phyloP scores from a whole-genome alignment of 2,329 filamentous ascomycete genomes.

The Ceratocystis harringtonii region DNA sequence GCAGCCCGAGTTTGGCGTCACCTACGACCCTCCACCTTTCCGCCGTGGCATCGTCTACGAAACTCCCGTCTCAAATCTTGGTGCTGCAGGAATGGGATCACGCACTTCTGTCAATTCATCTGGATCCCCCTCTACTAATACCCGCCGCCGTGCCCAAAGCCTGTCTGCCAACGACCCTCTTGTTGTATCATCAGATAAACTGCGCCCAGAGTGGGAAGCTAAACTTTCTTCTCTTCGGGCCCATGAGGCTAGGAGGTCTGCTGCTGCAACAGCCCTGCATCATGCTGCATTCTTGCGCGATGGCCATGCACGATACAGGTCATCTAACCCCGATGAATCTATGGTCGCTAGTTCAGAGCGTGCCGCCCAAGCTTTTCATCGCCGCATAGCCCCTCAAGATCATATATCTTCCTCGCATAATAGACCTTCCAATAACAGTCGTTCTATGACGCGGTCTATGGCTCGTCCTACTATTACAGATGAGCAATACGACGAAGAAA shows the following conservation, averaged over 20 bases:
- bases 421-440: neutral
- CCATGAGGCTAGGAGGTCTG: conserved; percentile 71
- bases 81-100: conserved; percentile 72
- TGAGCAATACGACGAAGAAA: conserved; percentile 89
- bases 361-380: neutral
- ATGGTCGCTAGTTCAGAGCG: neutral
- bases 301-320: conserved; percentile 33
- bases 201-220: conserved; percentile 86
- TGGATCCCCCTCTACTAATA: conserved; percentile 28
- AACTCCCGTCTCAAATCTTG: conserved; percentile 30
- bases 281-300: conserved; percentile 72
- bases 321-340: neutral
- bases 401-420: neutral
- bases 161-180: conserved; percentile 70
- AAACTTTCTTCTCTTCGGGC: conserved; percentile 75
- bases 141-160: conserved; percentile 37
- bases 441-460: no score
- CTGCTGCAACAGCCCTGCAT: conserved; percentile 84
- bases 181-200: conserved; percentile 82
- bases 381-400: neutral
- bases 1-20: conserved; percentile 90
- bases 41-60: conserved; percentile 62
- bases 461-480: conserved; percentile 24
- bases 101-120: conserved; percentile 60
- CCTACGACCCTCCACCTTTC: conserved; percentile 79